Evolutionary conservation across 805 yeast genomes (phyloP).

Genomic region (Pichia phayaonensis): DNA sequence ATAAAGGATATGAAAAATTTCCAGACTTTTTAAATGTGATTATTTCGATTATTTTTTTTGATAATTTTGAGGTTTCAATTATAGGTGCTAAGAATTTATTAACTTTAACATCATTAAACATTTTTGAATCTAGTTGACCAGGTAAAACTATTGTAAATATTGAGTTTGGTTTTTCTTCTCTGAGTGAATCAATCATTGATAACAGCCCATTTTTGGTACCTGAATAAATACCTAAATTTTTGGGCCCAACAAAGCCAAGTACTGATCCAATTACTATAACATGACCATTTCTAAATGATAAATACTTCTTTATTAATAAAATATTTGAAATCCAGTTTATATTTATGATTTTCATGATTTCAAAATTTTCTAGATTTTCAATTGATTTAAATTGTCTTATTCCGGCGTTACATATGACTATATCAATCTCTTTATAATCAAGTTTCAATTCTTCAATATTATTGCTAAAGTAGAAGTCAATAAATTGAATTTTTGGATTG

Average conservation of each 20-base stretch:
- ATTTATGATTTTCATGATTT: constrained; percentile 28
- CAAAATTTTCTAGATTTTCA: constrained; percentile 18
- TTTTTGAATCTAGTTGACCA: constrained; percentile 42
- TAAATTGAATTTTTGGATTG: constrained; percentile 18
- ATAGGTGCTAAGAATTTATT: constrained; percentile 42
- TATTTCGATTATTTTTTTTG: constrained; percentile 28
- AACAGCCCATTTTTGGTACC: constrained; percentile 41
- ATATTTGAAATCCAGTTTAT: constrained; percentile 40
- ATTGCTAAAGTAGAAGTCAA: constrained; percentile 21
- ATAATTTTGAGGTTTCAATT: constrained; percentile 32
- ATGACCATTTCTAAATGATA: constrained; percentile 25
- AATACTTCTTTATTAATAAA: constrained; percentile 29
- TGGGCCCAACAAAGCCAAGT: constrained; percentile 42
- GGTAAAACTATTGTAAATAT: constrained; percentile 36
- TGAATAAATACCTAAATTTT: constrained; percentile 38
- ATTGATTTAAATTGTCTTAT: constrained; percentile 31
- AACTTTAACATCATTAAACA: constrained; percentile 42
- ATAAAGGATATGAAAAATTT: constrained; percentile 37
- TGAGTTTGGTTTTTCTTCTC: constrained; percentile 30
- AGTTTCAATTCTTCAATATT: constrained; percentile 21
- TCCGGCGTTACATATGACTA: constrained; percentile 45
- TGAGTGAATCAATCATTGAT: constrained; percentile 38
- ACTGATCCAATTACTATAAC: constrained; percentile 40
- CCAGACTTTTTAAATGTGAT: constrained; percentile 36
- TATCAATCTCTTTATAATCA: constrained; percentile 16